A percentile compares a stretch with the other conserved stretches of the same genome.
Evolutionary conservation across 148 eudicot genomes (phyloP).

Genomic region (Fagopyrum tataricum): DNA sequence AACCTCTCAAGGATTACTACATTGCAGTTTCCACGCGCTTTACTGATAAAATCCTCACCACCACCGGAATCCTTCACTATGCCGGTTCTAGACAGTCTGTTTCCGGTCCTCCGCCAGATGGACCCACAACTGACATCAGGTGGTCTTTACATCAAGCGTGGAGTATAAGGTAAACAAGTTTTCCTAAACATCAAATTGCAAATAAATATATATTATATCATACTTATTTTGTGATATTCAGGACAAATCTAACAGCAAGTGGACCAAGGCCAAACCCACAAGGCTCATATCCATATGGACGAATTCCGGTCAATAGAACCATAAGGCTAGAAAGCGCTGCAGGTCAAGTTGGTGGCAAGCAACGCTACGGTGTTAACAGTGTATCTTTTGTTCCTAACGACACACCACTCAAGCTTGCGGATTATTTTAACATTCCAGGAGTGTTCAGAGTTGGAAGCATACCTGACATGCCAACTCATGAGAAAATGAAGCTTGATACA

Average conservation of each 20-base stretch:
- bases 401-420: constrained; percentile 88
- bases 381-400: constrained; percentile 59
- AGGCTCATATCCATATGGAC: constrained; percentile 86
- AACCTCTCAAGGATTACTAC: constrained; percentile 52
- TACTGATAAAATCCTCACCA: constrained; percentile 24
- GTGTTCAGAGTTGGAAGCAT: constrained; percentile 55
- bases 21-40: constrained; percentile 65
- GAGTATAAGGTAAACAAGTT: constrained; percentile 39
- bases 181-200: too few relatives aligned
- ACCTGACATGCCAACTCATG: constrained; percentile 40
- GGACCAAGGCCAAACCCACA: constrained; percentile 95
- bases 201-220: too few relatives aligned
- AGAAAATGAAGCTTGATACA: constrained; percentile 37
- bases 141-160: constrained; percentile 66
- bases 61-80: constrained; percentile 64
- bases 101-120: constrained; percentile 50
- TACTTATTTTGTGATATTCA: constrained; percentile 7
- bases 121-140: constrained; percentile 37
- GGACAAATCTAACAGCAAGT: constrained; percentile 86
- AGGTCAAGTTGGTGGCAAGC: constrained; percentile 41
- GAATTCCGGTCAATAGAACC: constrained; percentile 45
- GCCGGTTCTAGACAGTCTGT: constrained; percentile 37
- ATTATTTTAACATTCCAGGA: constrained; percentile 55
- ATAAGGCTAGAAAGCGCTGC: constrained; percentile 45
- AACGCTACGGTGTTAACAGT: constrained; percentile 70